Base-by-base conservation (phyloP, 129 eudicot species). In the Flaveria sonorensis region DNA sequence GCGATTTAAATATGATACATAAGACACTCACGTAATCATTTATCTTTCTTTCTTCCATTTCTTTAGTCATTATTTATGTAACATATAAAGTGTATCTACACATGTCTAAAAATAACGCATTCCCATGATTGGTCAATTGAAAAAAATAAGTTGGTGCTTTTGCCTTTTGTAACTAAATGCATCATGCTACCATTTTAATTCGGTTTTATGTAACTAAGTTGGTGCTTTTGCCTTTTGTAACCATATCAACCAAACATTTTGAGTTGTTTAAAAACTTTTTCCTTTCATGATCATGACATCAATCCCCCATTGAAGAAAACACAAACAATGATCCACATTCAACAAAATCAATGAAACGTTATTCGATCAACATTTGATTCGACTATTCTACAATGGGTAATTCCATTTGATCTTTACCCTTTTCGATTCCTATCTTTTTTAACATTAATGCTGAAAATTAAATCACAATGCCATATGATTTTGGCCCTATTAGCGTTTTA, bases 331-430 rank as follows among this genome's bases (percentile, higher is more conserved):
- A 24, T 71, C 52, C 52, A 4, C 0, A 62, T 48, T 39, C 72
- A 79, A 62, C 83, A 51, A 52, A 47, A 62, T 39, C 47, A 50
- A 79, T 79, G 68, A 52, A 52, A 71, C 50, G 48, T 62, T 20
- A 36, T 14, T 72, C 59, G 28, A 72, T 28, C 78, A 50, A 62
- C 64, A 64, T 72, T 79, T 79, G 72, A 79, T 79, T 72, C 56
- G 71, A 48, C 45, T 36, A 50, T 67, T 71, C 68, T 64, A 65
- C 65, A 42, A 79, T 79, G 83, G 83, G 83, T 79, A 79, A 50
- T 79, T 65, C 65, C 30, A 20, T 72, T 9, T 30, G 52, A 78
- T 70, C 11, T 70, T 2, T 13, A 11, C 40, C 63, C 52, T 6
- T 69, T 61, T 36, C 40, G 7, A 12, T n/a, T 30, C 26, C 48